Evolutionary conservation across 495 filamentous ascomycete species (phyloP).

Genomic region (Podospora appendiculata): DNA sequence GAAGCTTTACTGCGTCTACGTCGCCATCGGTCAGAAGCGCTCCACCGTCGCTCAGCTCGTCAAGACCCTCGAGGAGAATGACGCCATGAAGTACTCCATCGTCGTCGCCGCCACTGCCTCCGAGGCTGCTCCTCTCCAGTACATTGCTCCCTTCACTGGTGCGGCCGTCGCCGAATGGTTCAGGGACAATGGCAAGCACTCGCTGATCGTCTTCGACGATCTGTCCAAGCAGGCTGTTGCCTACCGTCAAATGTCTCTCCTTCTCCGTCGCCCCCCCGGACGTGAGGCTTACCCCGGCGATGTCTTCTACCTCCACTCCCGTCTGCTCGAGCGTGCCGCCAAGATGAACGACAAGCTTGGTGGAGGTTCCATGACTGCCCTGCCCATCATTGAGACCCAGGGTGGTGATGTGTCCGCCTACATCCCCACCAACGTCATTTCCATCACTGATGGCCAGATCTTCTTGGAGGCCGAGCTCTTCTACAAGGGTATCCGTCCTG

Average conservation of each 20-base stretch:
- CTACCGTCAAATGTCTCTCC: slow-evolving; percentile 99
- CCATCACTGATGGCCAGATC: slow-evolving; percentile 99
- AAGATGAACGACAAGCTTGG: slow-evolving; percentile 98
- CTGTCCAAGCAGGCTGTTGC: slow-evolving; percentile 98
- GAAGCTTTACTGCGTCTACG: slow-evolving; percentile 99
- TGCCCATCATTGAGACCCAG: slow-evolving; percentile 98
- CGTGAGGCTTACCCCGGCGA: slow-evolving; percentile 99
- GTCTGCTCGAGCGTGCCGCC: slow-evolving; percentile 97
- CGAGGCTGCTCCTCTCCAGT: slow-evolving; percentile 57
- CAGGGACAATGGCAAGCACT: slow-evolving; percentile 86
- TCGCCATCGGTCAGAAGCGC: slow-evolving; percentile 98
- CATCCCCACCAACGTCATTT: slow-evolving; percentile 99
- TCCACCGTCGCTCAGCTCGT: slow-evolving; percentile 98
- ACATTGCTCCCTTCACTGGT: slow-evolving; percentile 52
- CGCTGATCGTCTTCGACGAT: slow-evolving; percentile 92
- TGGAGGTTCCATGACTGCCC: slow-evolving; percentile 92
- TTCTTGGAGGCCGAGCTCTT: slow-evolving; percentile 99
- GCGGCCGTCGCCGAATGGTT: slow-evolving; percentile 72
- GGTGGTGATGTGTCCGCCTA: slow-evolving; percentile 99
- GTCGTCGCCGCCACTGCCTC: slow-evolving; percentile 96
- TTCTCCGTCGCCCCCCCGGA: slow-evolving; percentile 97
- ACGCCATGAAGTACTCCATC: slow-evolving; percentile 97
- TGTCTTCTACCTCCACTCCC: slow-evolving; percentile 99
- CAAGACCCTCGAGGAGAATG: slow-evolving; percentile 99
- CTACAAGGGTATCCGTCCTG: slow-evolving; percentile 99